Evolutionary conservation across 2,329 filamentous ascomycete genomes (phyloP).

Genomic region (Chaetomiaceae sp.): DNA sequence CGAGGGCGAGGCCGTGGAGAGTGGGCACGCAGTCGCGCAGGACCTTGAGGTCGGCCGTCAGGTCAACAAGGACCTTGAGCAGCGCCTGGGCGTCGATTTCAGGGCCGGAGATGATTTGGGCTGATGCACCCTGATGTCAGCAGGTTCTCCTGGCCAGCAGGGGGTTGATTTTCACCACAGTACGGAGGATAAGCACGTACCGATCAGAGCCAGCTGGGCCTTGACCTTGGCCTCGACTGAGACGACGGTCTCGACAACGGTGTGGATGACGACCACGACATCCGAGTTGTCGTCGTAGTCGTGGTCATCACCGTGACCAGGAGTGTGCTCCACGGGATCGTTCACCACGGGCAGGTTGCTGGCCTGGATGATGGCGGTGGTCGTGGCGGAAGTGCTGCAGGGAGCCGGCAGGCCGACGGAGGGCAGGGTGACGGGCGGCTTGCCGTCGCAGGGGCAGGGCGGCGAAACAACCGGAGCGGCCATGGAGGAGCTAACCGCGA

Average conservation of each 20-base stretch:
- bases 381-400: neutral
- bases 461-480: conserved; percentile 11
- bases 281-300: neutral
- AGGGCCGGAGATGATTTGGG: conserved; percentile 1
- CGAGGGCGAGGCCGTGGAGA: conserved; percentile 12
- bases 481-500: conserved; percentile 19
- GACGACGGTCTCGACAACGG: conserved; percentile 2
- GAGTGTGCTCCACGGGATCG: neutral
- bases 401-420: neutral
- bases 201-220: conserved; percentile 9
- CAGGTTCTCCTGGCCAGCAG: too few relatives aligned
- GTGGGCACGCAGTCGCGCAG: conserved; percentile 3
- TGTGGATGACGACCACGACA: neutral
- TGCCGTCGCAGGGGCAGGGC: neutral
- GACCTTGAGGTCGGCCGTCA: conserved; percentile 12
- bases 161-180: neutral
- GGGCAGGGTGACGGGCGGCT: neutral
- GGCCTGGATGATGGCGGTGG: neutral
- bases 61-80: conserved; percentile 11
- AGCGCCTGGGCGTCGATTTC: conserved; percentile 13
- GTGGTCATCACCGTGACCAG: neutral
- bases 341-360: neutral
- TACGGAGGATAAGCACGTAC: too few relatives aligned
- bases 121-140: neutral
- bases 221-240: conserved; percentile 11